Conservation (phyloP, 1,139 yeast genomes). For the Saccharomyces hybrid region DNA sequence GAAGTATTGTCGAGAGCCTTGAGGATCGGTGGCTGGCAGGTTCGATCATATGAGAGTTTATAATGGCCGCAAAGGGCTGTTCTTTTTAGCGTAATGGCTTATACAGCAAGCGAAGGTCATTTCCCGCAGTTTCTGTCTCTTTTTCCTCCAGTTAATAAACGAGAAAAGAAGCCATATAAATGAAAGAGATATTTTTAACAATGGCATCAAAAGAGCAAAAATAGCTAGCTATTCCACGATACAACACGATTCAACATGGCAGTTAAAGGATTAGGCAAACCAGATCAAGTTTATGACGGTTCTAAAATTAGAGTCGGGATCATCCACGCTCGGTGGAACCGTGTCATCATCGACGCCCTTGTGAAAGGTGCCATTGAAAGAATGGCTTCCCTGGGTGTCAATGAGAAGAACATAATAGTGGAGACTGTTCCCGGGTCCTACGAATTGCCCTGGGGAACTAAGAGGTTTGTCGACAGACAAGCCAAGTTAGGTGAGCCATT, state of each 20-base stretch:
- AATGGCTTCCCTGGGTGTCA: slow-evolving; percentile 58
- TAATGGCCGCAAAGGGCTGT: too few relatives aligned
- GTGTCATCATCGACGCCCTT: slow-evolving; percentile 63
- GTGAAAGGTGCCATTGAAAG: slow-evolving; percentile 68
- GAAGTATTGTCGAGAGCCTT: too few relatives aligned
- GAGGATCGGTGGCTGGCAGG: too few relatives aligned
- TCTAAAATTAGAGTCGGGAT: slow-evolving; percentile 67
- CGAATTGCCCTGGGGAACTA: slow-evolving; percentile 81
- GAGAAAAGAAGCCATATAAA: background rate
- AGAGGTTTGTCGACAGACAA: slow-evolving; percentile 44
- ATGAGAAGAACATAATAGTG: slow-evolving; percentile 63
- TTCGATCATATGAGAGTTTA: too few relatives aligned
- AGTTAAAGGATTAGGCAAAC: slow-evolving; percentile 67
- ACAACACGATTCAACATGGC: slow-evolving; percentile 43
- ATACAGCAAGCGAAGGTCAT: background rate
- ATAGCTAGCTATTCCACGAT: too few relatives aligned
- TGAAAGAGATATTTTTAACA: background rate
- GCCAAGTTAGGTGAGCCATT: slow-evolving; percentile 42
- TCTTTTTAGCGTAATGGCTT: too few relatives aligned
- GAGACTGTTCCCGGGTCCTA: slow-evolving; percentile 92
- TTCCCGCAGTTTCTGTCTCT: background rate
- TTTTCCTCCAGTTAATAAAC: background rate
- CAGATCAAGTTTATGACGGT: slow-evolving; percentile 66
- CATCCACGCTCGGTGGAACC: slow-evolving; percentile 94
- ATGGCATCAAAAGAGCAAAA: slow-evolving; percentile 7